Evolutionary conservation across 805 yeast genomes (phyloP).

Genomic region (Clavispora fructus): DNA sequence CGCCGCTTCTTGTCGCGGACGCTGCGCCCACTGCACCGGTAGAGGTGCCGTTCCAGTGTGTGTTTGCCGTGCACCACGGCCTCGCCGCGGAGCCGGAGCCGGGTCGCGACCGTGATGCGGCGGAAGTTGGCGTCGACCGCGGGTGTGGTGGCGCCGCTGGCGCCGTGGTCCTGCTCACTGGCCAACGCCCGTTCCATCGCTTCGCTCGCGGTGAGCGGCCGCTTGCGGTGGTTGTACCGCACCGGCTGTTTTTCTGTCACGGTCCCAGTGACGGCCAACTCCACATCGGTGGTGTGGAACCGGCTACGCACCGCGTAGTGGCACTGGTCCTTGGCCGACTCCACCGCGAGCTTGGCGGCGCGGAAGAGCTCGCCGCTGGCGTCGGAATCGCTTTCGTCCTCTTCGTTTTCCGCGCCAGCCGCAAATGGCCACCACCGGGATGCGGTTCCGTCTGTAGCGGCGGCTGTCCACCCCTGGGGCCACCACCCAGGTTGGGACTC

Average conservation of each 20-base stretch:
- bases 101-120: conserved; percentile 16
- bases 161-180: background rate
- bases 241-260: conserved; percentile 30
- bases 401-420: conserved; percentile 12
- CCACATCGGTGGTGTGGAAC: conserved; percentile 8
- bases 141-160: background rate
- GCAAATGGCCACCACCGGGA: conserved; percentile 1
- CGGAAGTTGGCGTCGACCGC: conserved; percentile 15
- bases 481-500: background rate
- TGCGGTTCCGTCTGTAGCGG: background rate
- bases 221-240: conserved; percentile 22
- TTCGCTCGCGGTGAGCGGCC: conserved; percentile 33
- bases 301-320: conserved; percentile 28
- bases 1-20: conserved; percentile 3
- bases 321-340: conserved; percentile 25
- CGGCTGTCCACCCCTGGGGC: background rate
- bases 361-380: conserved; percentile 23
- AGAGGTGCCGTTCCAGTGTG: conserved; percentile 13
- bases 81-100: conserved; percentile 16
- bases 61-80: conserved; percentile 10
- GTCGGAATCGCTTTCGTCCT: conserved; percentile 17
- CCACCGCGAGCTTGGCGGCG: conserved; percentile 29
- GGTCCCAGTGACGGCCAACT: conserved; percentile 33
- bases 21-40: conserved; percentile 6
- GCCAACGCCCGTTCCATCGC: conserved; percentile 22